Conservation (phyloP, 2,329 filamentous ascomycete species). For the Talaromyces albobiverticillius region DNA sequence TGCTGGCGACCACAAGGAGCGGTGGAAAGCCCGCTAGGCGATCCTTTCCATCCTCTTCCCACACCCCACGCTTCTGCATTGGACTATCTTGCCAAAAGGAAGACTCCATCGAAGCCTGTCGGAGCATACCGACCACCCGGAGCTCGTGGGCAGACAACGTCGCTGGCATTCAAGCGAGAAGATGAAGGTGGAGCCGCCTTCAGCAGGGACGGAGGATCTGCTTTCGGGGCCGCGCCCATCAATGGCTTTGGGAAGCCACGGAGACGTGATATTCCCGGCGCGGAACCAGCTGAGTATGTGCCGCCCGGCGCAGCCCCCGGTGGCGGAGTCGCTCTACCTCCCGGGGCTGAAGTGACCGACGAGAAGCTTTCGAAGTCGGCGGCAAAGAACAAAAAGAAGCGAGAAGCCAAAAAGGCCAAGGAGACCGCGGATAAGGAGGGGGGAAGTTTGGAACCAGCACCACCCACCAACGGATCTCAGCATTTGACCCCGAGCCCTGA, state of each 20-base stretch:
- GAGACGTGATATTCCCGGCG: slow-evolving; percentile 80
- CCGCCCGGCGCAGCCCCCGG: slow-evolving; percentile 68
- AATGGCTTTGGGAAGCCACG: slow-evolving; percentile 78
- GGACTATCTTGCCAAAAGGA: slow-evolving; percentile 77
- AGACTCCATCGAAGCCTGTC: slow-evolving; percentile 95
- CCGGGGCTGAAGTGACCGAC: slow-evolving; percentile 61
- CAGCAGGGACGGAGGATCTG: slow-evolving; percentile 68
- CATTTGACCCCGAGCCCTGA: slow-evolving; percentile 24
- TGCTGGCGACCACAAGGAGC: slow-evolving; percentile 76
- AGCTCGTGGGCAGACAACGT: slow-evolving; percentile 82
- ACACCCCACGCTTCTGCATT: slow-evolving; percentile 78
- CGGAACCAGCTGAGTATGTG: slow-evolving; percentile 65
- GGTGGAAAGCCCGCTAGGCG: slow-evolving; percentile 59
- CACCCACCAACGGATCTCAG: slow-evolving; percentile 52
- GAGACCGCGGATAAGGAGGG: slow-evolving; percentile 65
- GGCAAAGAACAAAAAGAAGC: slow-evolving; percentile 98
- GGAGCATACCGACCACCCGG: slow-evolving; percentile 95
- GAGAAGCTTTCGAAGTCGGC: slow-evolving; percentile 78
- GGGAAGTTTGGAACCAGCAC: slow-evolving; percentile 52
- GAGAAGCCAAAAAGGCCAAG: slow-evolving; percentile 86
- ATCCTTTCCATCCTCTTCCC: slow-evolving; percentile 73
- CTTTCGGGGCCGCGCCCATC: slow-evolving; percentile 53
- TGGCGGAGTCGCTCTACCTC: slow-evolving; percentile 63
- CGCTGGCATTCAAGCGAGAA: slow-evolving; percentile 93
- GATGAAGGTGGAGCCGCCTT: slow-evolving; percentile 93